Base-by-base conservation (phyloP, 306 rosid species). In the Crotalaria pallida region DNA sequence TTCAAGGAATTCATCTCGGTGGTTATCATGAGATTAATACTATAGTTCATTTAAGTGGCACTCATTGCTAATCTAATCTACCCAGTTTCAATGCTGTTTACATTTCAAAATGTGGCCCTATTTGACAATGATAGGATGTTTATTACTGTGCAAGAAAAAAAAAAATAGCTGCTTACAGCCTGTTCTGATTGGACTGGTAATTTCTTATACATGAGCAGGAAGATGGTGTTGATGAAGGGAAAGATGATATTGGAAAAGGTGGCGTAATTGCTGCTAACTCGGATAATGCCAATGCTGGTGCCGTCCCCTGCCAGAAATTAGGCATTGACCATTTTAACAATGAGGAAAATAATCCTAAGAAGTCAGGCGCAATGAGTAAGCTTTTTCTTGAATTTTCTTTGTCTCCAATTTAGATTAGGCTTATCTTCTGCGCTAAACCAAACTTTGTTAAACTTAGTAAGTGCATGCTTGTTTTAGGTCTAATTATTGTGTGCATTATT, bases 291-390 rank as follows among this genome's bases (percentile, higher is more conserved):
- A 78, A 21, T 64, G 71, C 68, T 64, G 60, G 72, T 21, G 75
- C 77, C 53, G 19, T 38, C 8, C 75, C 76, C 26, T 45, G 74
- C 71, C 67, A 77, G 79, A 91, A 84, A 72, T 61, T 71, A 26
- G 90, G 95, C 77, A 27, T 87, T 26, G 96, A 94, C 82, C 85
- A 71, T 81, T 94, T 91, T 79, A 84, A 87, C 67, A 56, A 79
- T 26, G 90, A 51, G 53, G 96, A 91, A 84, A 75, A 72, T 48
- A 87, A 94, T 82, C 97, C 96, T 2, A 82, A 80, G 68, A 91
- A 89, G 77, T 84, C 92, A 53, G 77, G 58, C 45, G 96, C 99
- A 19, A 82, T 89, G 91, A 91, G 99, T 94, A 81, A 83, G 96
- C 70, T 43, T 33, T 55, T 64, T 74, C 44, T 64, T 23, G 7